Conservation (phyloP, 2,329 filamentous ascomycete species). For the Leptosphaerulina australis region DNA sequence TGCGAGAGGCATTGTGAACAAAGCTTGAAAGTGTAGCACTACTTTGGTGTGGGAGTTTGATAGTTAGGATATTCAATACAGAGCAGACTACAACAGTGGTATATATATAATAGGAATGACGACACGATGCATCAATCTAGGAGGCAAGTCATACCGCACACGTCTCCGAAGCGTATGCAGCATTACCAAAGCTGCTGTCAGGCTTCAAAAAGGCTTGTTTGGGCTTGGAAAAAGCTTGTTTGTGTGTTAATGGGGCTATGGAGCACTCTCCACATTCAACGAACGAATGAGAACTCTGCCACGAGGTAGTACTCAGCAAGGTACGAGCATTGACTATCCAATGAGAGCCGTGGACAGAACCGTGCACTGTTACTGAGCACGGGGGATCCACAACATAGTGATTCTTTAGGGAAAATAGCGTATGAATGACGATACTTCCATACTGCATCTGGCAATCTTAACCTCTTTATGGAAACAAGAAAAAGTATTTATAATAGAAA, state of each 20-base stretch:
- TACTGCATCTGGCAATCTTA: not conserved
- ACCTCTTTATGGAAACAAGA: not conserved
- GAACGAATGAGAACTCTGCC: slow-evolving; percentile 2
- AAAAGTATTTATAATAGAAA: too few species aligned
- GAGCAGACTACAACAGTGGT: not conserved
- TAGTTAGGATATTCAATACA: not conserved
- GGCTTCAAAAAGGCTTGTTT: slow-evolving; percentile 34
- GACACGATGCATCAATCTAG: slow-evolving; percentile 10
- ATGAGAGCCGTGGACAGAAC: not conserved
- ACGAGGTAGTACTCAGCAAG: not conserved
- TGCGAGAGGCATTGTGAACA: slow-evolving; percentile 55
- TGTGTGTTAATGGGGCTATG: not conserved
- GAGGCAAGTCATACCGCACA: not conserved
- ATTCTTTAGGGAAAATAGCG: slow-evolving; percentile 14
- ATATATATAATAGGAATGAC: slow-evolving; percentile 15
- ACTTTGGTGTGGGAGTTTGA: not conserved
- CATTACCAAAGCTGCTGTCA: slow-evolving; percentile 7
- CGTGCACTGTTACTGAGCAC: slow-evolving; percentile 4
- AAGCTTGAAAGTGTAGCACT: not conserved
- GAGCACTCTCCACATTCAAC: slow-evolving; percentile 1
- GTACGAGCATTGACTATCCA: not conserved
- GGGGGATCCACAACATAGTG: slow-evolving; percentile 8
- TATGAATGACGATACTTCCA: slow-evolving; percentile 12
- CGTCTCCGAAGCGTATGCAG: slow-evolving; percentile 9
- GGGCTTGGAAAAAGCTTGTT: slow-evolving; percentile 41